Evolutionary conservation across 2,329 filamentous ascomycete genomes (phyloP).

Genomic region (Dryadomyces quercivorus): DNA sequence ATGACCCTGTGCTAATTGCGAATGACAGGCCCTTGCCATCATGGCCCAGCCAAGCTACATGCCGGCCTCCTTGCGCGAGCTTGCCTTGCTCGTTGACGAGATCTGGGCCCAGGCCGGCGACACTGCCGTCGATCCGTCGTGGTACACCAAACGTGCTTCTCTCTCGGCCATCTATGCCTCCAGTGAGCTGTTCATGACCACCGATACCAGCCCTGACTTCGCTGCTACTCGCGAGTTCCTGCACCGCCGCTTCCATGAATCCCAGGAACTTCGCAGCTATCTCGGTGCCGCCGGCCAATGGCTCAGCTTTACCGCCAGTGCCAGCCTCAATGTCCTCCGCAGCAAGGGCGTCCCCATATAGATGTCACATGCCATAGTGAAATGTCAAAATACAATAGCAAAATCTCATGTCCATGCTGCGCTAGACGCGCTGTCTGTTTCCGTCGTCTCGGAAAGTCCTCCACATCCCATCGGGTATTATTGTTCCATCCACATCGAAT

Average conservation of each 20-base stretch:
- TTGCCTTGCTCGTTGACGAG: slow-evolving; percentile 77
- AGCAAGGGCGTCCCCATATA: slow-evolving; percentile 79
- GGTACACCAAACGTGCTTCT: slow-evolving; percentile 61
- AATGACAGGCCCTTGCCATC: slow-evolving; percentile 61
- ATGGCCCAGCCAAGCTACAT: slow-evolving; percentile 80
- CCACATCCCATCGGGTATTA: not conserved
- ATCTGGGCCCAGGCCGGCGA: slow-evolving; percentile 85
- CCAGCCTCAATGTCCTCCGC: slow-evolving; percentile 68
- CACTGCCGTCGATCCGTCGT: slow-evolving; percentile 65
- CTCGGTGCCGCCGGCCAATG: slow-evolving; percentile 59
- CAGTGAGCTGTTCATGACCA: slow-evolving; percentile 88
- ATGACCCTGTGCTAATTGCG: no score
- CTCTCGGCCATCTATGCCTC: slow-evolving; percentile 52
- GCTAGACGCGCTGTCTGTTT: no score
- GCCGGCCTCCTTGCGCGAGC: slow-evolving; percentile 62
- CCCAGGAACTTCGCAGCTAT: slow-evolving; percentile 47
- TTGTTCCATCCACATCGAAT: not conserved
- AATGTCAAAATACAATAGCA: no score
- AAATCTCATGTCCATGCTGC: no score
- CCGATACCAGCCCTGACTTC: slow-evolving; percentile 58
- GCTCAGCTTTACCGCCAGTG: slow-evolving; percentile 68
- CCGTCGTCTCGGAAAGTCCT: no score
- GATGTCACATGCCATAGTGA: not conserved
- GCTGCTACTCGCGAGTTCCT: slow-evolving; percentile 70
- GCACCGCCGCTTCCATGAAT: slow-evolving; percentile 60